Conservation (phyloP, 2,329 filamentous ascomycete genomes). For the Colletotrichum spaethianum region DNA sequence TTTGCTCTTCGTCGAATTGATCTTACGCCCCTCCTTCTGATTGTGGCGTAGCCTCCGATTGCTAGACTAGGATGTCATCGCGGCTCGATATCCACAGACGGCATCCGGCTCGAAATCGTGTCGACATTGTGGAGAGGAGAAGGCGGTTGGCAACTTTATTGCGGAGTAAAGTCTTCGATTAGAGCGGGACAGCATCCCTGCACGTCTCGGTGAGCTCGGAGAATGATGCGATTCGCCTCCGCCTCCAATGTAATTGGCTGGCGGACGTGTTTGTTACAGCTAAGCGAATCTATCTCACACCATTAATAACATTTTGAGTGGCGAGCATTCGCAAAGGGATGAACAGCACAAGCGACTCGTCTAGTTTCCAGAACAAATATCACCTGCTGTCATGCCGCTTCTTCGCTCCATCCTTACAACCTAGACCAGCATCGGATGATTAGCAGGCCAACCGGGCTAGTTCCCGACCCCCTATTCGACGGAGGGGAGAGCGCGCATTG, state of each 20-base stretch:
- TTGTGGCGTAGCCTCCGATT: conserved; percentile 6
- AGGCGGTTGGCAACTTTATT: background rate
- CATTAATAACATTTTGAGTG: background rate
- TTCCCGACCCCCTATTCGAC: background rate
- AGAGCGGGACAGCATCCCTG: background rate
- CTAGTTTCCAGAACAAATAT: background rate
- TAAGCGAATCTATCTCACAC: background rate
- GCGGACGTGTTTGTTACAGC: background rate
- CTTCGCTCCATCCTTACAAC: background rate
- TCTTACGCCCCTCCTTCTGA: conserved; percentile 17
- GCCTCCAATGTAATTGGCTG: background rate
- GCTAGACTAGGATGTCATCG: conserved; percentile 8
- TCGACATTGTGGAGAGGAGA: conserved; percentile 17
- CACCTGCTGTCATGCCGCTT: background rate
- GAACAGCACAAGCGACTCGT: background rate
- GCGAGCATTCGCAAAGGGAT: background rate
- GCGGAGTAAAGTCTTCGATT: background rate
- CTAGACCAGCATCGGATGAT: background rate
- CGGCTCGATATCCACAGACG: conserved; percentile 15
- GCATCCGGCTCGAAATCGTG: conserved; percentile 12
- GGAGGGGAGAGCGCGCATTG: too few relatives aligned
- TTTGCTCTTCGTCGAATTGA: conserved; percentile 10
- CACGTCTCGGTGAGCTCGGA: conserved; percentile 14
- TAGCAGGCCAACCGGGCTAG: background rate
- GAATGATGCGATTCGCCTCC: background rate